phyloP scores from a whole-genome alignment of 192 early-diverging fungal species.

The Backusella macrospora region DNA sequence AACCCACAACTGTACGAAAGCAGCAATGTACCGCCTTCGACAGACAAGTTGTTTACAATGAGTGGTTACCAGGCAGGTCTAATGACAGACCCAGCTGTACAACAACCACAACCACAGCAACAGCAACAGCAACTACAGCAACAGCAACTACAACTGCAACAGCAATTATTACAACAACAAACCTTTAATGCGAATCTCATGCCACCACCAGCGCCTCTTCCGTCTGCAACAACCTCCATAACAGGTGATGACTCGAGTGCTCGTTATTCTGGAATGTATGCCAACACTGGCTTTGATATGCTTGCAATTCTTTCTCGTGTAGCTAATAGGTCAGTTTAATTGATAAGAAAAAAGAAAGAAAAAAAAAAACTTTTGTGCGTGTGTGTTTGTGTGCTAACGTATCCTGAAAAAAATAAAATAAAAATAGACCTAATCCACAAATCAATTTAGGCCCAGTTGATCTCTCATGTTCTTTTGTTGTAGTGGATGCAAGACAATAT shows the following conservation, averaged over 20 bases:
- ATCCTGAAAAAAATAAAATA: background rate
- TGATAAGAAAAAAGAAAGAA: background rate
- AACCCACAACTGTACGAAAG: conserved; percentile 34
- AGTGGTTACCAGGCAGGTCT: conserved; percentile 34
- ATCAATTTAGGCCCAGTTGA: conserved; percentile 40
- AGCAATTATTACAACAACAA: background rate
- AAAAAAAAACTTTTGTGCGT: background rate
- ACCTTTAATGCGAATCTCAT: background rate
- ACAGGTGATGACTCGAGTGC: background rate
- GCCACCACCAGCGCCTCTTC: background rate
- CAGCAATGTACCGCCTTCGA: conserved; percentile 32
- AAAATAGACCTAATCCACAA: conserved; percentile 34
- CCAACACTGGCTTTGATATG: conserved; percentile 39
- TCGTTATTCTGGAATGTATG: conserved; percentile 33
- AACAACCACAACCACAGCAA: background rate
- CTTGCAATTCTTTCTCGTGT: conserved; percentile 29
- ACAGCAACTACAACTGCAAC: background rate
- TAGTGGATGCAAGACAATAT: conserved; percentile 56
- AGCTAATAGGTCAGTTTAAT: conserved; percentile 22
- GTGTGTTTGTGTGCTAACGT: background rate
- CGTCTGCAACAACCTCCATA: background rate
- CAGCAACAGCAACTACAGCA: background rate
- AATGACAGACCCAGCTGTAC: conserved; percentile 15
- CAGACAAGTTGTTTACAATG: conserved; percentile 21
- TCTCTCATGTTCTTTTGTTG: conserved; percentile 37